These are phyloP conservation scores for Rubroshorea leprosula DNA, from an alignment of 345 rosid genomes.

Conservation along the genomic window DNA sequence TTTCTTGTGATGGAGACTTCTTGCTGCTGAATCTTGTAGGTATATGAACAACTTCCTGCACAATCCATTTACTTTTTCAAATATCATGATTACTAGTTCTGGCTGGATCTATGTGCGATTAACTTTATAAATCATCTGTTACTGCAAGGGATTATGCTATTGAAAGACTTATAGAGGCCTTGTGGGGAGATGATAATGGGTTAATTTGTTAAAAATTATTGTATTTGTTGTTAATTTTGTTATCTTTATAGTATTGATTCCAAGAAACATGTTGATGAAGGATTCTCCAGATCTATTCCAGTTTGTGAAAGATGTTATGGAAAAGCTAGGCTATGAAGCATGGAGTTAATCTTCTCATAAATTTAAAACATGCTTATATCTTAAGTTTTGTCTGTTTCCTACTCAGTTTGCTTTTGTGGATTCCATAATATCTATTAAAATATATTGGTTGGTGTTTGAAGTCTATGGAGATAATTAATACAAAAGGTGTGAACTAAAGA, in stretches of 20 bases:
- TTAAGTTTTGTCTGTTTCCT: no score
- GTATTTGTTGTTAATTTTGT: background rate
- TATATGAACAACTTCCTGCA: conserved; percentile 13
- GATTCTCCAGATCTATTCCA: conserved; percentile 71
- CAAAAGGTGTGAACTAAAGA: no score
- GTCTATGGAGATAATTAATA: no score
- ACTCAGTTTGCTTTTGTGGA: background rate
- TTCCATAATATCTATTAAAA: conserved; percentile 4
- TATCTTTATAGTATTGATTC: conserved; percentile 2
- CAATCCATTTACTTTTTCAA: background rate
- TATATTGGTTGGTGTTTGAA: background rate
- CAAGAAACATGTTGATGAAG: conserved; percentile 29
- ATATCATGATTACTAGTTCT: background rate
- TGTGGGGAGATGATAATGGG: conserved; percentile 33
- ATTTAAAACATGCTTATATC: no score
- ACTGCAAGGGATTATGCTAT: conserved; percentile 66
- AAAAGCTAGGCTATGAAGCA: conserved; percentile 67
- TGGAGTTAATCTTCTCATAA: conserved; percentile 12
- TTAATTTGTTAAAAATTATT: conserved; percentile 23
- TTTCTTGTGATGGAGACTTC: conserved; percentile 79
- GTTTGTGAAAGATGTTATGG: conserved; percentile 49
- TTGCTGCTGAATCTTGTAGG: conserved; percentile 73
- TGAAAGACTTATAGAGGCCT: conserved; percentile 49
- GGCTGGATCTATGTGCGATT: background rate
- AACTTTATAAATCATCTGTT: conserved; percentile 17